These are phyloP conservation scores for Aspergillus brunneoviolaceus DNA, from an alignment of 2,329 filamentous ascomycete genomes.

Conservation along the genomic window DNA sequence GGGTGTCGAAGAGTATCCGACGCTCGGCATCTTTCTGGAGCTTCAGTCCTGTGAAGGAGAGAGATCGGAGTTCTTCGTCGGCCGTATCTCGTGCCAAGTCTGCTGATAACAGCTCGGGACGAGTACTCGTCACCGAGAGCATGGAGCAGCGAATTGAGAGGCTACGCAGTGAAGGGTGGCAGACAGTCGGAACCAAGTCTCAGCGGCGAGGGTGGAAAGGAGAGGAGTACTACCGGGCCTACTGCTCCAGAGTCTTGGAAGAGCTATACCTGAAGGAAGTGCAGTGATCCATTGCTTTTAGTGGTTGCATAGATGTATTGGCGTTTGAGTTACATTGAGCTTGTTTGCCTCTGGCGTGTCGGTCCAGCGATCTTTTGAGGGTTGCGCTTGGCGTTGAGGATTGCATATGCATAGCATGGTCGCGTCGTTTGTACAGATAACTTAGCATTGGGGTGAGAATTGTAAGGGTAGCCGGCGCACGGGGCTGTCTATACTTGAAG, in stretches of 20 bases:
- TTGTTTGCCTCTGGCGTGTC: neutral
- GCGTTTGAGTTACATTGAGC: neutral
- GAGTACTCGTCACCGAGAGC: slow-evolving; percentile 27
- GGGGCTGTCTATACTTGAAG: too few relatives aligned
- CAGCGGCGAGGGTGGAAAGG: slow-evolving; percentile 38
- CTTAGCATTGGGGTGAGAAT: neutral
- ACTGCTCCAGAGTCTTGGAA: slow-evolving; percentile 37
- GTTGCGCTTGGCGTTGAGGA: neutral
- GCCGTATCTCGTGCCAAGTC: slow-evolving; percentile 12
- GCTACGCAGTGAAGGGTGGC: slow-evolving; percentile 38
- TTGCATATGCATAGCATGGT: neutral
- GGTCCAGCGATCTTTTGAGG: neutral
- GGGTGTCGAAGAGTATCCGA: slow-evolving; percentile 25
- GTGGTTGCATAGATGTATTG: neutral
- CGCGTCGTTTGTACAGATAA: neutral
- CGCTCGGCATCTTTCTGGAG: slow-evolving; percentile 43
- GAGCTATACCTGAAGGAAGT: slow-evolving; percentile 31
- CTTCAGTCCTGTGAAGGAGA: slow-evolving; percentile 31
- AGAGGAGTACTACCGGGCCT: slow-evolving; percentile 36
- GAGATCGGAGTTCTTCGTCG: slow-evolving; percentile 1
- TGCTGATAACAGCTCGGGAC: neutral
- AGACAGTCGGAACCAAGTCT: slow-evolving; percentile 37
- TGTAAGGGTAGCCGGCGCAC: neutral
- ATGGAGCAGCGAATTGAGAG: slow-evolving; percentile 36
- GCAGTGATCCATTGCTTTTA: neutral